Percentiles rank a stretch among this genome's conserved stretches.
Evolutionary conservation across 768 basidiomycete species (phyloP).

Genomic region (Lanmaoa pseudosensibilis): DNA sequence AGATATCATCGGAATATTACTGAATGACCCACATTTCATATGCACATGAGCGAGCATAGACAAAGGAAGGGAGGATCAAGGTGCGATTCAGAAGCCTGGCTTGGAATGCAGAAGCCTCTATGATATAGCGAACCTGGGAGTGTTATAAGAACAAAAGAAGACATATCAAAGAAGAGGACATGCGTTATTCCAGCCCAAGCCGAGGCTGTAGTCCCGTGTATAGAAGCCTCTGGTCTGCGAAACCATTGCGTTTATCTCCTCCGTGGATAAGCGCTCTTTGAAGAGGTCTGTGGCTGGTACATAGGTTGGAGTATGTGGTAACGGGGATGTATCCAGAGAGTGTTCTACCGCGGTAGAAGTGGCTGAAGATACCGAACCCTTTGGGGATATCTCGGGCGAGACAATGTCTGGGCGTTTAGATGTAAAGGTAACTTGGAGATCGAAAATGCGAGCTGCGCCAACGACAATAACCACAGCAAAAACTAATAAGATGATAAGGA

Average conservation of each 20-base stretch:
- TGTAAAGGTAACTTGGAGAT: slow-evolving; percentile 7
- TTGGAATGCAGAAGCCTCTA: slow-evolving; percentile 42
- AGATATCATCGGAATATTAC: background rate
- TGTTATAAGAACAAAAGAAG: background rate
- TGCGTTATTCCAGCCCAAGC: slow-evolving; percentile 49
- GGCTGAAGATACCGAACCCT: background rate
- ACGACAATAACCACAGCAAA: slow-evolving; percentile 10
- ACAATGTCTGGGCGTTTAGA: slow-evolving; percentile 3
- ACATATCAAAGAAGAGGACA: slow-evolving; percentile 3
- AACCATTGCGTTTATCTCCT: slow-evolving; percentile 37
- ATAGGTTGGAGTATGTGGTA: background rate
- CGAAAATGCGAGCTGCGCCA: slow-evolving; percentile 10
- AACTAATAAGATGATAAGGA: slow-evolving; percentile 6
- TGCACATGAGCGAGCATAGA: slow-evolving; percentile 46
- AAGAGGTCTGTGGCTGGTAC: background rate
- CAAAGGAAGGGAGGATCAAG: slow-evolving; percentile 41
- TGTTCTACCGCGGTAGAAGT: slow-evolving; percentile 1
- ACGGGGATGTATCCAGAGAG: background rate
- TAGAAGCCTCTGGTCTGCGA: slow-evolving; percentile 41
- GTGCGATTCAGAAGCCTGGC: slow-evolving; percentile 41
- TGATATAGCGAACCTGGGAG: slow-evolving; percentile 43
- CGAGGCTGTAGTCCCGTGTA: slow-evolving; percentile 42
- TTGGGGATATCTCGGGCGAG: background rate
- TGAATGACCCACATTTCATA: slow-evolving; percentile 34
- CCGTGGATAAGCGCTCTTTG: slow-evolving; percentile 24